Conservation (phyloP, 2,329 filamentous ascomycete genomes). For the Cryphonectria naterciae region DNA sequence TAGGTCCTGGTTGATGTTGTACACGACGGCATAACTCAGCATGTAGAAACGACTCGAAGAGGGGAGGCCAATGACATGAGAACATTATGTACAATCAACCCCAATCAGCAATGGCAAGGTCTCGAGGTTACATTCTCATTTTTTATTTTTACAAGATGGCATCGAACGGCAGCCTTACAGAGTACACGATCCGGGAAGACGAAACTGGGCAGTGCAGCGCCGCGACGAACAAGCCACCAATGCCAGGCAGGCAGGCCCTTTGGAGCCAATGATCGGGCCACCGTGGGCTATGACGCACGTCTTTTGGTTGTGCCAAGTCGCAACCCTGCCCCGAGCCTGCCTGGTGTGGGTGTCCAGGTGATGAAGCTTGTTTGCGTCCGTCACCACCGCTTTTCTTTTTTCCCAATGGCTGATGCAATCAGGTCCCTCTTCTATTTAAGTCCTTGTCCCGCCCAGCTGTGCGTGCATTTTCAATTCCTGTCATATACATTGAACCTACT, state of each 20-base stretch:
- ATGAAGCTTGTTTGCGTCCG: slow-evolving; percentile 24
- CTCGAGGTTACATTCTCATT: background rate
- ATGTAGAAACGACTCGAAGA: background rate
- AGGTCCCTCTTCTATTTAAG: slow-evolving; percentile 21
- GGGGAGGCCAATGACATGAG: background rate
- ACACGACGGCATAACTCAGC: background rate
- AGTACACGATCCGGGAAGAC: background rate
- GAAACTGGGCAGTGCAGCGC: slow-evolving; percentile 16
- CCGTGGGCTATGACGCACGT: slow-evolving; percentile 15
- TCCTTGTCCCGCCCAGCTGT: slow-evolving; percentile 19
- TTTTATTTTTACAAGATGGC: background rate
- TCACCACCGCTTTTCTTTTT: slow-evolving; percentile 6
- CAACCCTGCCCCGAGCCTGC: background rate
- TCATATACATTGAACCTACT: background rate
- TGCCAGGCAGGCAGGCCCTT: background rate
- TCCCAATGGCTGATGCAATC: slow-evolving; percentile 26
- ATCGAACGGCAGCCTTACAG: background rate
- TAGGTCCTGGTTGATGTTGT: background rate
- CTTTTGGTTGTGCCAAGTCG: background rate
- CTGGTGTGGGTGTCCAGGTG: background rate
- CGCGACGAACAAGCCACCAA: slow-evolving; percentile 4
- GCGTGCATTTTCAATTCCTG: background rate
- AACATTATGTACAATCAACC: background rate
- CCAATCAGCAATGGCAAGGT: background rate
- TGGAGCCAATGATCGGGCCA: slow-evolving; percentile 11